Conservation (phyloP, 495 filamentous ascomycete species). For the Tuber calosporum region DNA sequence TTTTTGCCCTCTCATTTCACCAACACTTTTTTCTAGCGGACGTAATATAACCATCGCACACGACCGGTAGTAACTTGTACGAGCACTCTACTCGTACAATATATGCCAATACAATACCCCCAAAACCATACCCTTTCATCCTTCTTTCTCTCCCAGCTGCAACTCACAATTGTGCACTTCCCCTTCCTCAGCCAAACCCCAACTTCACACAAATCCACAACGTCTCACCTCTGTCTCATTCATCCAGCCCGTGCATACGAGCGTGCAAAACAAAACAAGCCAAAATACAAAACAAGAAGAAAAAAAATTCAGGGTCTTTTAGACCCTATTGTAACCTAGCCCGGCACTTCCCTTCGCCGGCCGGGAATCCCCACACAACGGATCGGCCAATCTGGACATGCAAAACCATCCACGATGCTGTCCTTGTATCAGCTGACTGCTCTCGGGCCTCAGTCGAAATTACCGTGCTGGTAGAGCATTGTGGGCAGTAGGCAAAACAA, state of each 20-base stretch:
- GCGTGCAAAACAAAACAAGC: neutral
- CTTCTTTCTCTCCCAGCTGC: neutral
- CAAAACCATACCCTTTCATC: neutral
- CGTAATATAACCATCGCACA: no score
- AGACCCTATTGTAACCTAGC: neutral
- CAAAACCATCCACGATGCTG: neutral
- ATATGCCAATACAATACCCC: no score
- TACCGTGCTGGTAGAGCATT: neutral
- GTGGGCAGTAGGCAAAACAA: neutral
- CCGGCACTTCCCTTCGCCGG: neutral
- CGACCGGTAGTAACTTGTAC: no score
- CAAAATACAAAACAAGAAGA: neutral
- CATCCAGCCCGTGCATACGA: neutral
- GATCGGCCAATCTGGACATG: neutral
- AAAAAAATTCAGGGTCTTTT: neutral
- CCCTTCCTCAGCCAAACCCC: neutral
- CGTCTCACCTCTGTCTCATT: neutral
- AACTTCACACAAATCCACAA: neutral
- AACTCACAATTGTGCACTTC: neutral
- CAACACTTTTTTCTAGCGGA: no score
- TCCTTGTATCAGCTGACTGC: neutral
- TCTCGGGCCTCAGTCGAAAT: neutral
- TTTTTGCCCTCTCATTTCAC: neutral
- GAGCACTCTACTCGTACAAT: no score
- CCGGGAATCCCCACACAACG: neutral